Base-by-base conservation (phyloP, 306 rosid species). In the Cotoneaster glaucophyllus region DNA sequence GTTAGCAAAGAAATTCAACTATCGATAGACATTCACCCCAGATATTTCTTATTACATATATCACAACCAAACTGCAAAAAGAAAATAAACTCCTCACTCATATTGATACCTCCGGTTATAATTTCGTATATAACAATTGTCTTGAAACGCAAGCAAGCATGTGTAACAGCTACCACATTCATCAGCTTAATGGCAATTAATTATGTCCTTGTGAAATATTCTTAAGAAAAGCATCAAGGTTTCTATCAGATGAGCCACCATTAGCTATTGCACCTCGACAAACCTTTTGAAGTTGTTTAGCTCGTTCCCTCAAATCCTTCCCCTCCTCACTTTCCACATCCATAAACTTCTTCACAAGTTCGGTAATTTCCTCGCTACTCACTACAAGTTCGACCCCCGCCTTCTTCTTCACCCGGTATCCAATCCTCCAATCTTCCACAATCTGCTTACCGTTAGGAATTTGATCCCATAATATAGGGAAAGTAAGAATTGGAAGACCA, bases 381-480 rank as follows among this genome's bases (percentile, higher is more conserved):
- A 82, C 80, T 71, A 86, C 25, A 28, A 5, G 3, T 39, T 74
- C 43, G 44, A 71, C 50, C 0, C 11, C 22, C 3, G 22, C 22
- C 2, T 48, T 67, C 43, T 76, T 74, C 74, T 74, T 77, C 65
- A 86, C 86, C 24, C 82, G 84, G 74, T 71, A 76, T 1, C 90
- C 86, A 34, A 82, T 70, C 59, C 71, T 82, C 87, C 84, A 84
- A 17, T 86, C 87, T 45, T 86, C 87, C 2, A 82, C 87, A 29
- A 86, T 79, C 69, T 70, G 64, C 78, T 83, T 86, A 65, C 84
- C 79, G 28, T 84, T 71, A 3, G 86, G 9, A 11, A 76, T 52
- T 77, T 88, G 93, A 79, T 88, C 86, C 76, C 61, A 67, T 58
- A 22, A 0, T 17, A 86, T 70, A 18, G 90, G 88, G 6, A 61